phyloP scores from a whole-genome alignment of 352 stramenopile genomes.

The Pythium guiyangense region DNA sequence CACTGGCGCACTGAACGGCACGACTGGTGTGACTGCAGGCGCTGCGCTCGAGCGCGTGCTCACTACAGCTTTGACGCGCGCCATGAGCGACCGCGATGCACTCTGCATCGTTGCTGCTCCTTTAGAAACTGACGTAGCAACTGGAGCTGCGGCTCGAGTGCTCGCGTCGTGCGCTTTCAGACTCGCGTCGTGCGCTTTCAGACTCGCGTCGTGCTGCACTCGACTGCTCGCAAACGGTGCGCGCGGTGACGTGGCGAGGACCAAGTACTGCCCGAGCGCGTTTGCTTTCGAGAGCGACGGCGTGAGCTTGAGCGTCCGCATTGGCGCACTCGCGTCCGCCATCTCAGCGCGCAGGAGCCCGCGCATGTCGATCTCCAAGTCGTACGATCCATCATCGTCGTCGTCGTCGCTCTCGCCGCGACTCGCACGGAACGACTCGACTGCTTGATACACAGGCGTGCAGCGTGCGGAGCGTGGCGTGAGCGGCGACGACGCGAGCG shows the following conservation, averaged over 20 bases:
- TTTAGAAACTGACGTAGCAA: no score
- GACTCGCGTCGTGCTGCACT: background rate
- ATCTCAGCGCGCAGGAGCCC: constrained; percentile 18
- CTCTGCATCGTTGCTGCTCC: no score
- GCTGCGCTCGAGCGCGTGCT: no score
- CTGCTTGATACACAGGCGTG: background rate
- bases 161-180: no score
- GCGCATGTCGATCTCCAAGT: constrained; percentile 20
- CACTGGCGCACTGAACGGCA: background rate
- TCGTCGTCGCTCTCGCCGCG: background rate
- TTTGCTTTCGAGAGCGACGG: constrained; percentile 28
- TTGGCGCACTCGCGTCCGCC: constrained; percentile 20
- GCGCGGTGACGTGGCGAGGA: background rate
- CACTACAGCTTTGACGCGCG: no score
- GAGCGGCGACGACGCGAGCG: background rate
- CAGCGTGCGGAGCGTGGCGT: background rate
- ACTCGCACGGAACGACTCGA: background rate
- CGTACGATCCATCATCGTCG: background rate
- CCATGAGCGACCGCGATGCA: no score
- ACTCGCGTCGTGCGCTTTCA: no score
- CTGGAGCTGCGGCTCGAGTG: no score
- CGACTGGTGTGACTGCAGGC: background rate
- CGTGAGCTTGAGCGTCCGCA: constrained; percentile 41
- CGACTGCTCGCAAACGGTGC: background rate
- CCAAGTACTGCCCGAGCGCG: constrained; percentile 31